Base-by-base conservation (phyloP, 1,139 yeast species). In the Kurtzmaniella quercitrusa region DNA sequence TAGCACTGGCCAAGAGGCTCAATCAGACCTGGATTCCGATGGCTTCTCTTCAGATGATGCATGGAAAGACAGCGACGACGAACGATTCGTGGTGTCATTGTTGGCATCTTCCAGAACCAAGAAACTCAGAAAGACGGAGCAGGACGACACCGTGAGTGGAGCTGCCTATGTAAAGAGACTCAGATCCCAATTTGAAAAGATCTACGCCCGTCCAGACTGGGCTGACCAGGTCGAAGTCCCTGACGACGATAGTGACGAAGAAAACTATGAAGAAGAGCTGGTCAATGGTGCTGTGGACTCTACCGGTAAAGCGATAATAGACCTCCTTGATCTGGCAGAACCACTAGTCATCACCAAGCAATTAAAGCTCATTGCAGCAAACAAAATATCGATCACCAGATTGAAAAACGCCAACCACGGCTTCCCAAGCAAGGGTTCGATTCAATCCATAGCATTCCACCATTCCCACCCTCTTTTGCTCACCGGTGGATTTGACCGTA, bases 51-150 rank as follows among this genome's bases (percentile, higher is more conserved):
- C 67, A 14, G 54, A 50, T 12, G 54, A 50, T n/a, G 96, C 90
- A 7, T 94, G 99, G 99, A 65, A 66, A 16, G 99, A 93, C 63
- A 85, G 95, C 48, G 98, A 93, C 58, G 98, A 93, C 60, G 98
- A 91, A 52, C 73, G 72, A 44, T 55, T 87, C 23, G 68, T 68
- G 18, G 73, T 93, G 5, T 79, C 56, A 1, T 65, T 94, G 25
- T 63, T 71, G 8, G 60, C 78, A 1, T 70, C 83, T 1, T 85
- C 82, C 51, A 79, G 77, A 53, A 64, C 85, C 41, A 82, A 79
- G 55, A 93, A 93, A 65, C 73, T 94, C 53, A 77, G 97, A 54
- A 73, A 74, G 44, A 61, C 75, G 0, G 84, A 80, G 48, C 63
- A 66, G 2, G 97, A 93, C 51, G 68, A 77, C 33, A 55, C 58